Evolutionary conservation across 768 basidiomycete species (phyloP), one percentile per base, ranked within the genome.

Genomic region (Dioszegia aurantiaca): DNA sequence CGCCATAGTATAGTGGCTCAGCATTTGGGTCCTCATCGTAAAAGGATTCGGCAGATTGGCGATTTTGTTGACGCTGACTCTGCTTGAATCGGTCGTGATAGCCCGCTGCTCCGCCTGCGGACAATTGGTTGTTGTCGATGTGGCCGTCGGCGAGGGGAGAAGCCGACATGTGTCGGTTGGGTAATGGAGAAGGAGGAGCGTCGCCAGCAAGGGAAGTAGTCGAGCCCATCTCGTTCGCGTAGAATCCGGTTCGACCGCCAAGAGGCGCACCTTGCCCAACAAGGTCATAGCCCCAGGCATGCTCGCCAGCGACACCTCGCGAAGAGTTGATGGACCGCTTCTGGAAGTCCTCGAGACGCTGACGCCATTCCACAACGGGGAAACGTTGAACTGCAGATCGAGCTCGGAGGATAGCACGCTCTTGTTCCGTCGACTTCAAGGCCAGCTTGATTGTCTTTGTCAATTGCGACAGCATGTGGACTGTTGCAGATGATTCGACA

Each of bases 281-380:
- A 33, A 64, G 60, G 57, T 76, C 75, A 43, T 72, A 74, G 40
- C 72, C 72, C 67, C 72, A 93, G 0, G 90, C 89, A 58, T 88
- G 83, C 1, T 79, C 58, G 6, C 84, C 87, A 24, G 91, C 89
- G 1, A 84, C 21, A 27, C 78, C 75, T 51, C 92, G 86, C 70
- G 87, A 91, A 3, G 80, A 79, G 23, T 74, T 77, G 73, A 95
- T 91, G 69, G 86, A 88, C 59, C 92, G 86, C 60, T 83, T 84
- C 74, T 95, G 92, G 82, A 94, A 89, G 75, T 94, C 92, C 78
- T 95, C 92, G 81, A 86, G 88, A 47, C 89, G 85, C 74, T 94
- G 91, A 70, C 92, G 88, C 92, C 92, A 95, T 79, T 95, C 91
- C 26, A 95, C 88, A 56, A 95, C 92, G 4, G 92, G 92, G 87